These are phyloP conservation scores for Ormosia emarginata DNA, from an alignment of 306 rosid species.

Conservation along the genomic window DNA sequence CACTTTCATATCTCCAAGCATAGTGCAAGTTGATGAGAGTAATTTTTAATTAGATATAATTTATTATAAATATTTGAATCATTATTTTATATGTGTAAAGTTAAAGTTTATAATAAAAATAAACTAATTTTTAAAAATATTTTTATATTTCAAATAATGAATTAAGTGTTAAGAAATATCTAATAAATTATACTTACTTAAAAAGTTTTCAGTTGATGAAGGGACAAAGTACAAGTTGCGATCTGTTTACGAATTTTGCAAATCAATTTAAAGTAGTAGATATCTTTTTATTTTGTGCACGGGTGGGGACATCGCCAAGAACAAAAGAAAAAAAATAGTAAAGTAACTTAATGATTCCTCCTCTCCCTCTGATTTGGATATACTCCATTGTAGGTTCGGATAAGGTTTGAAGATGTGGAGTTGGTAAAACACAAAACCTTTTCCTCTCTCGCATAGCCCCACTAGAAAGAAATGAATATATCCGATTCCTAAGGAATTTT, in stretches of 20 bases:
- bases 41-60: too few species aligned
- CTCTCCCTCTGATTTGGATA: not conserved
- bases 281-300: not conserved
- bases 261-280: conserved; percentile 16
- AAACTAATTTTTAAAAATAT: too few species aligned
- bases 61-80: too few species aligned
- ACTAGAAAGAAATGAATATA: conserved; percentile 2
- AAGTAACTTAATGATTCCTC: not conserved
- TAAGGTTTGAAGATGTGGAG: conserved; percentile 54
- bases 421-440: conserved; percentile 59
- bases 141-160: too few species aligned
- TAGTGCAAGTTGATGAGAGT: not conserved
- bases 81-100: too few species aligned
- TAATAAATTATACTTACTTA: too few species aligned
- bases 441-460: conserved; percentile 1
- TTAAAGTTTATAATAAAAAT: too few species aligned
- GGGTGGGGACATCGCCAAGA: conserved; percentile 11
- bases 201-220: conserved; percentile 4
- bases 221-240: conserved; percentile 18
- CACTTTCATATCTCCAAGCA: conserved; percentile 12
- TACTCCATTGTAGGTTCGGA: conserved; percentile 29
- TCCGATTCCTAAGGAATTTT: not conserved
- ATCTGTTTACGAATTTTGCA: conserved; percentile 9
- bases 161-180: too few species aligned
- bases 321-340: not conserved